Evolutionary conservation across 768 basidiomycete genomes (phyloP).

Genomic region (Neoboletus magnificus): DNA sequence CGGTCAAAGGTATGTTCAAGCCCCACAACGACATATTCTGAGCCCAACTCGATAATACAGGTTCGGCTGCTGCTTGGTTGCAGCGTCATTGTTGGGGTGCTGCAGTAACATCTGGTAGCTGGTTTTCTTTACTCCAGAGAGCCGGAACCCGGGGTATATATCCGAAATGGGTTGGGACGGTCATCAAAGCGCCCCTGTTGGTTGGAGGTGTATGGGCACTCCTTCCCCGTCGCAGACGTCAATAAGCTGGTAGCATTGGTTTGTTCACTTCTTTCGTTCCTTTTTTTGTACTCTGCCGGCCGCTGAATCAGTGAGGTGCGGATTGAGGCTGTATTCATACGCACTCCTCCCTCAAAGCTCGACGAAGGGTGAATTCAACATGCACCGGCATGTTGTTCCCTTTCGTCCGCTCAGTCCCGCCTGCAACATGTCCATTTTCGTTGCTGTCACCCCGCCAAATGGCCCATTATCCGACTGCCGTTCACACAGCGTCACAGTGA

Average conservation of each 20-base stretch:
- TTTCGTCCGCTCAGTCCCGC: too few species aligned
- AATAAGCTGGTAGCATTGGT: neutral
- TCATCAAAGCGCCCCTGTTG: conserved; percentile 11
- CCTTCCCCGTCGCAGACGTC: neutral
- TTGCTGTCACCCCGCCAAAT: too few species aligned
- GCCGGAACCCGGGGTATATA: neutral
- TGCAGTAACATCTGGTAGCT: neutral
- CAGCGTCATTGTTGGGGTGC: neutral
- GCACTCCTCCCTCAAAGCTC: too few species aligned
- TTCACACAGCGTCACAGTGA: neutral
- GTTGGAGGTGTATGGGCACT: neutral
- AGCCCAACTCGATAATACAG: neutral
- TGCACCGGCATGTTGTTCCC: too few species aligned
- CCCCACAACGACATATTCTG: neutral
- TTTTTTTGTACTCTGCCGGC: neutral
- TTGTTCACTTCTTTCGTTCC: neutral
- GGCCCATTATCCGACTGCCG: neutral
- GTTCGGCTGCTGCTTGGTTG: neutral
- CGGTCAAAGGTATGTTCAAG: neutral
- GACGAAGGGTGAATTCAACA: too few species aligned
- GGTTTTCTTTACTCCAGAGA: neutral
- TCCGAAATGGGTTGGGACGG: neutral
- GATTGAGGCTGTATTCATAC: neutral
- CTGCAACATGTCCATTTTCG: too few species aligned
- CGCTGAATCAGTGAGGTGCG: too few species aligned